phyloP scores from a whole-genome alignment of 225 moss, liverwort and hornwort species.

The Straminergon stramineum region DNA sequence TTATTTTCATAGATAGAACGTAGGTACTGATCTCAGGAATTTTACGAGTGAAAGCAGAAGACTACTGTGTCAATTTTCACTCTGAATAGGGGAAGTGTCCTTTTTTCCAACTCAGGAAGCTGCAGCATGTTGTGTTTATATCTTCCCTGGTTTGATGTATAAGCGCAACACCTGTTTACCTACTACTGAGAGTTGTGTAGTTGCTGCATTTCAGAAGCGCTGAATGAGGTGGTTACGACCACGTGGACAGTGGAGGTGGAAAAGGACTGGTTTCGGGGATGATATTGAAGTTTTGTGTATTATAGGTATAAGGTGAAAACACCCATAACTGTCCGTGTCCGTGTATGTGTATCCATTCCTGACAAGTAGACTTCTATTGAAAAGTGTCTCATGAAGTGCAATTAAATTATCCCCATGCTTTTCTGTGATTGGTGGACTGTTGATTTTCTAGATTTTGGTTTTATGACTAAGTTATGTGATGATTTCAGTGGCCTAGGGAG shows the following conservation, averaged over 20 bases:
- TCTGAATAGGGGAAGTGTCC: neutral
- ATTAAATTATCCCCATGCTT: too few species aligned
- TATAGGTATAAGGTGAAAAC: neutral
- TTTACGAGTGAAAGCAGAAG: neutral
- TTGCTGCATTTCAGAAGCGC: neutral
- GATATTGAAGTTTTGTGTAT: neutral
- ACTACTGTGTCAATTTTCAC: slow-evolving; percentile 8
- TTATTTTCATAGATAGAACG: slow-evolving; percentile 12
- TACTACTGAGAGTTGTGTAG: neutral
- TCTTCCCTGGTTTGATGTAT: neutral
- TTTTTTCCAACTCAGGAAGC: neutral
- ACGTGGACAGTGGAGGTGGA: neutral
- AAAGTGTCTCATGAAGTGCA: neutral
- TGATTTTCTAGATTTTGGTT: neutral
- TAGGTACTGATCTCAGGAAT: slow-evolving; percentile 16
- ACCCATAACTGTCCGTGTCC: neutral
- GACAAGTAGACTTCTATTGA: neutral
- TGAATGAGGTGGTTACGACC: neutral
- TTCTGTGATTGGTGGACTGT: neutral
- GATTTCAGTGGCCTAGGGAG: neutral
- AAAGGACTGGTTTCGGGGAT: neutral
- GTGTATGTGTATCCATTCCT: neutral
- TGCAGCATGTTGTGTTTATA: neutral
- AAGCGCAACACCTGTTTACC: neutral
- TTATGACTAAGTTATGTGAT: neutral